These are phyloP conservation scores for Cyberlindnera subsufficiens DNA, from an alignment of 805 yeast genomes.

Conservation along the genomic window DNA sequence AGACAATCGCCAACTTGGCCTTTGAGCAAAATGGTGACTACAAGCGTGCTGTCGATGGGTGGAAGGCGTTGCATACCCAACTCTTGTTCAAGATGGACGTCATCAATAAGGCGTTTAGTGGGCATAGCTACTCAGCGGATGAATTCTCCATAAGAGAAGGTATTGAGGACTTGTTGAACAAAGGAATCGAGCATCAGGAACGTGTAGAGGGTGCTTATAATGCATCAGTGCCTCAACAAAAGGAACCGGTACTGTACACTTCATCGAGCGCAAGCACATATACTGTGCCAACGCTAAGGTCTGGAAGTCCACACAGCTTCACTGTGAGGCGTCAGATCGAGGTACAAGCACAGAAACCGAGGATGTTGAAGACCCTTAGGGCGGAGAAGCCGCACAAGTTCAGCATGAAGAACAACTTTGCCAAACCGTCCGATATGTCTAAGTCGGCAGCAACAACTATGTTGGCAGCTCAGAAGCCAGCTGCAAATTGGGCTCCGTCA, in stretches of 20 bases:
- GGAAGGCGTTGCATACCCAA: conserved; percentile 67
- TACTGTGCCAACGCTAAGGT: conserved; percentile 20
- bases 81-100: conserved; percentile 49
- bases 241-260: not conserved
- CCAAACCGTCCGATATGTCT: conserved; percentile 19
- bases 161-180: conserved; percentile 17
- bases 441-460: conserved; percentile 23
- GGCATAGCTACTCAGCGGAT: conserved; percentile 34
- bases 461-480: conserved; percentile 1
- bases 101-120: conserved; percentile 37
- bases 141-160: conserved; percentile 34
- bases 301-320: conserved; percentile 20
- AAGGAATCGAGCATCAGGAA: conserved; percentile 33
- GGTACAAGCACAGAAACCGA: conserved; percentile 16
- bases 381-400: conserved; percentile 17
- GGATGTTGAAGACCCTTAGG: conserved; percentile 30
- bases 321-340: conserved; percentile 18
- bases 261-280: conserved; percentile 9
- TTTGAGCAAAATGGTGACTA: conserved; percentile 49
- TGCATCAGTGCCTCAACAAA: not conserved
- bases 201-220: conserved; percentile 13
- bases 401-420: conserved; percentile 7
- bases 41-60: conserved; percentile 59
- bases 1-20: conserved; percentile 49
- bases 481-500: conserved; percentile 19